A percentile compares a stretch with the other conserved stretches of the same genome.
Conservation (phyloP, 2,329 filamentous ascomycete genomes). For the Cladosporium sp. region DNA sequence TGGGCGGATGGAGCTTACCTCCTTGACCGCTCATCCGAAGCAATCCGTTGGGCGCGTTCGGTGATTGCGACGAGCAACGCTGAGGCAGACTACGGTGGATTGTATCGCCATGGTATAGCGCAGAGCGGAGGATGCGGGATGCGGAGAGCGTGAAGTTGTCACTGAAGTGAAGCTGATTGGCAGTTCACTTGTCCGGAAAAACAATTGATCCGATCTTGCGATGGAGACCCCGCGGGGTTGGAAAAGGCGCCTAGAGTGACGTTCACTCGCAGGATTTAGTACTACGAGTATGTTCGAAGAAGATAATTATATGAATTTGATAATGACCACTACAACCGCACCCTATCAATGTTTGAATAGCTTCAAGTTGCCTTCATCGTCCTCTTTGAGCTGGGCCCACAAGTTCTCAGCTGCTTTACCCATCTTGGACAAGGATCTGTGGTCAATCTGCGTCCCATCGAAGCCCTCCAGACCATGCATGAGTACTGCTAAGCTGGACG, state of each 20-base stretch:
- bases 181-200: background rate
- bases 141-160: constrained; percentile 12
- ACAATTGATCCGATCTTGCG: constrained; percentile 2
- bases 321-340: background rate
- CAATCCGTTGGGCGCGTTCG: constrained; percentile 19
- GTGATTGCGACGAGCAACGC: constrained; percentile 18
- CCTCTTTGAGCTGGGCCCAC: background rate
- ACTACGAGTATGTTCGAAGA: too few relatives aligned
- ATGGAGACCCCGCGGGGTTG: constrained; percentile 7
- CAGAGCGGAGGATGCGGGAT: constrained; percentile 15
- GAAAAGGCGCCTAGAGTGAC: background rate
- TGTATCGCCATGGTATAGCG: constrained; percentile 20
- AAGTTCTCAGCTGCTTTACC: background rate
- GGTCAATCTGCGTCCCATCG: background rate
- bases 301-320: background rate
- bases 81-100: constrained; percentile 19
- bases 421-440: background rate
- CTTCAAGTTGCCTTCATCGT: background rate
- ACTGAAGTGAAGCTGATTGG: background rate
- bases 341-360: background rate
- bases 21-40: constrained; percentile 15
- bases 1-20: constrained; percentile 10
- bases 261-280: too few relatives aligned
- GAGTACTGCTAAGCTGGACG: constrained; percentile 10
- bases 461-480: constrained; percentile 10